These are phyloP conservation scores for Fusarium dimerum DNA, from an alignment of 2,329 filamentous ascomycete species.

Conservation along the genomic window DNA sequence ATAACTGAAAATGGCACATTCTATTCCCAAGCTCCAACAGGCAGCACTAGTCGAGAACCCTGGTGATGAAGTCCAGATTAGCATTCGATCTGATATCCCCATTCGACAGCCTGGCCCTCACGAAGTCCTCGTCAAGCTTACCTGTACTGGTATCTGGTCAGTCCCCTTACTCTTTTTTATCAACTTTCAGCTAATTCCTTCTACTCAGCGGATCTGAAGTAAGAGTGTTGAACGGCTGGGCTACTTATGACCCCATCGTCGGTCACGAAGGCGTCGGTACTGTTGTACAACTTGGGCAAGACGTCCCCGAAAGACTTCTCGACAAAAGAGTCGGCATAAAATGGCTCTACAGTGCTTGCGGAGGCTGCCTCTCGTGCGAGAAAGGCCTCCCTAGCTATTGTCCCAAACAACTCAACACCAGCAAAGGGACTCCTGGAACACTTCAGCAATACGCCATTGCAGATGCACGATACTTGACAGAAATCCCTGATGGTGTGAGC, in stretches of 20 bases:
- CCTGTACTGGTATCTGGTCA: constrained; percentile 25
- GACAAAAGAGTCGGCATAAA: constrained; percentile 43
- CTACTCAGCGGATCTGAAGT: constrained; percentile 31
- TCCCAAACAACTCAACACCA: constrained; percentile 41
- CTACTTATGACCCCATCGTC: constrained; percentile 26
- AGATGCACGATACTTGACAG: constrained; percentile 29
- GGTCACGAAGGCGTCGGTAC: constrained; percentile 36
- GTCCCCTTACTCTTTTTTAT: neutral
- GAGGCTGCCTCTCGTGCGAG: constrained; percentile 37
- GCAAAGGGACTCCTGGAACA: constrained; percentile 36
- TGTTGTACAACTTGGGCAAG: constrained; percentile 31
- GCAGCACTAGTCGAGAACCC: constrained; percentile 19
- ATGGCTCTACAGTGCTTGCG: constrained; percentile 46
- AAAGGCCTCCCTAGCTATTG: constrained; percentile 42
- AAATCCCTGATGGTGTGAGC: constrained; percentile 22
- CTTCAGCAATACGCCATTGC: constrained; percentile 35
- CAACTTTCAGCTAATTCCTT: neutral
- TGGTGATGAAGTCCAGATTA: constrained; percentile 6
- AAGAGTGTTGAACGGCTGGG: constrained; percentile 31
- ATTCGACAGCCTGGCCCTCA: neutral
- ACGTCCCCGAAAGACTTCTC: constrained; percentile 29
- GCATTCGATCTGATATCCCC: constrained; percentile 3
- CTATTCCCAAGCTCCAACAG: constrained; percentile 5
- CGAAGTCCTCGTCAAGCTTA: constrained; percentile 20
- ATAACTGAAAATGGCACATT: constrained; percentile 4